Base-by-base conservation (phyloP, 108 stramenopile species). In the Pelagomonas calceolata region DNA sequence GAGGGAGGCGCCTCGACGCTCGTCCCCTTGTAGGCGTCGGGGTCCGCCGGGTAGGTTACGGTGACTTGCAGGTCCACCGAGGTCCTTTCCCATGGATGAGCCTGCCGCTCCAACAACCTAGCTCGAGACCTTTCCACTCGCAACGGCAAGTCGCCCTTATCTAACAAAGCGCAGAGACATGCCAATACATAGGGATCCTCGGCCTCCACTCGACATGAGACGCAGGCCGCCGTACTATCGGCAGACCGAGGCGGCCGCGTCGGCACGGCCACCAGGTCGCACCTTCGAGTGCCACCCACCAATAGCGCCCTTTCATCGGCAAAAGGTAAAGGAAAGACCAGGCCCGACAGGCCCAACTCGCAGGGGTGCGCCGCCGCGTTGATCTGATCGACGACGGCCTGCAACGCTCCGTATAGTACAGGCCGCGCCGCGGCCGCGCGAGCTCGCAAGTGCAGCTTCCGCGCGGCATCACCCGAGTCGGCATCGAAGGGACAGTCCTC, bases 181-280 rank as follows among this genome's bases (percentile, higher is more conserved):
- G 33, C 51, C 21, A 26, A 17, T 17, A 60, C 51, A 26, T 60
- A 60, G 51, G 51, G 43, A 46, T 51, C 43, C 26, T 29, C 29
- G 36, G 30, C 26, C 31, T 69, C 18, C n/a, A n/a, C n/a, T n/a
- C n/a, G n/a, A n/a, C n/a, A n/a, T n/a, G n/a, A n/a, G n/a, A n/a
- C n/a, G n/a, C n/a, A n/a, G n/a, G n/a, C n/a, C n/a, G n/a, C n/a
- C n/a, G n/a, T n/a, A n/a, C n/a, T n/a, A n/a, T n/a, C n/a, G n/a
- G n/a, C n/a, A n/a, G n/a, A n/a, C n/a, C n/a, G n/a, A n/a, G n/a
- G n/a, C n/a, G n/a, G n/a, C n/a, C n/a, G 5, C 39, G 29, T 5
- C 71, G 65, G 64, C 43, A 66, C 66, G 71, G 71, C 18, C 64
- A 72, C 35, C 30, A 72, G 64, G 18, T 33, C 36, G 34, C 32